Conservation (phyloP, 176 grass and related monocot genomes). For the Tillandsia leiboldiana region DNA sequence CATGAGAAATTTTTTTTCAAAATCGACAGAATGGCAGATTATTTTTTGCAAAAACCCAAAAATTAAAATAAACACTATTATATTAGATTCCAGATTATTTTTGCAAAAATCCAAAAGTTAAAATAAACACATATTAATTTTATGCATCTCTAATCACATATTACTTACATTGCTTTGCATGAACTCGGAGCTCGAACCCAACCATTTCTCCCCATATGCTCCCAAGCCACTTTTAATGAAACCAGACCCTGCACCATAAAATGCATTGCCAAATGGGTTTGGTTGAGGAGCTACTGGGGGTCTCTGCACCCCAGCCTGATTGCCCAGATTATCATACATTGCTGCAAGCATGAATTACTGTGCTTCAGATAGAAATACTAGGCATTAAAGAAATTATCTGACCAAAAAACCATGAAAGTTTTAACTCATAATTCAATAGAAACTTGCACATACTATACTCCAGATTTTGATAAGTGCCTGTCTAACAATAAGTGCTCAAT, state of each 20-base stretch:
- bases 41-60: too few species aligned
- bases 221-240: constrained; percentile 51
- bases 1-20: not conserved
- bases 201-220: constrained; percentile 60
- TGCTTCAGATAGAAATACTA: not conserved
- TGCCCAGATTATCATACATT: constrained; percentile 60
- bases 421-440: too few species aligned
- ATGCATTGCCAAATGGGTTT: constrained; percentile 54
- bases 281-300: constrained; percentile 36
- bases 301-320: constrained; percentile 41
- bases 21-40: too few species aligned
- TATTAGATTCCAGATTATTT: too few species aligned
- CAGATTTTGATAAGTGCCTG: too few species aligned
- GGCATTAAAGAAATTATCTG: too few species aligned
- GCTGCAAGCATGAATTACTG: constrained; percentile 26
- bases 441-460: too few species aligned
- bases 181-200: constrained; percentile 89
- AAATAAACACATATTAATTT: too few species aligned
- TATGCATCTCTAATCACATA: not conserved
- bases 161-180: constrained; percentile 81
- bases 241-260: constrained; percentile 61
- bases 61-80: too few species aligned
- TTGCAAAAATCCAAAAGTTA: too few species aligned
- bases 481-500: too few species aligned
- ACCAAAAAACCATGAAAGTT: too few species aligned